phyloP scores from a whole-genome alignment of 2,329 filamentous ascomycete genomes.

The Ascocoryne sarcoides region DNA sequence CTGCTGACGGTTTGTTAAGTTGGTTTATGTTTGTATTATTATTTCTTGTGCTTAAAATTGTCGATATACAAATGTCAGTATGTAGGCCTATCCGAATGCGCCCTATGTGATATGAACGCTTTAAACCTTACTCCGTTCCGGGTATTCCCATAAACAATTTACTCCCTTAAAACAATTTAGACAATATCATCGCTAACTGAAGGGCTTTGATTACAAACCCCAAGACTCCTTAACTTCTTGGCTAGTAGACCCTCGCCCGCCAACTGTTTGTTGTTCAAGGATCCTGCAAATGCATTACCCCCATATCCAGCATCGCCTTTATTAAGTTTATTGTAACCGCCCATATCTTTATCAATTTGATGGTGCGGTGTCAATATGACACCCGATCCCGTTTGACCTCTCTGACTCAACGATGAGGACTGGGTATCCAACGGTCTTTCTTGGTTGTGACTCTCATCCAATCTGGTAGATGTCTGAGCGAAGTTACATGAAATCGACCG shows the following conservation, averaged over 20 bases:
- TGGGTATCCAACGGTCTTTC: constrained; percentile 23
- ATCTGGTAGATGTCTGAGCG: constrained; percentile 18
- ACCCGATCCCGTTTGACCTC: constrained; percentile 27
- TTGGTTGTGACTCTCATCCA: constrained; percentile 7
- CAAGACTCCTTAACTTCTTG: constrained; percentile 49
- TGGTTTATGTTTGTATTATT: background rate
- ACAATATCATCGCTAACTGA: constrained; percentile 16
- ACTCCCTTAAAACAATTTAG: constrained; percentile 19
- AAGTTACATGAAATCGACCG: constrained; percentile 45
- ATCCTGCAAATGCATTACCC: constrained; percentile 40
- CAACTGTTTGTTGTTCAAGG: constrained; percentile 32
- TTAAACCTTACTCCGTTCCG: constrained; percentile 13
- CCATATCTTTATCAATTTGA: constrained; percentile 23
- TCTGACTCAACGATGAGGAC: constrained; percentile 27
- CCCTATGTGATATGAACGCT: background rate
- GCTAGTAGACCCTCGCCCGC: constrained; percentile 60
- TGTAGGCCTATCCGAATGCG: background rate
- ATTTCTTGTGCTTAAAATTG: background rate
- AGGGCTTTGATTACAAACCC: constrained; percentile 14
- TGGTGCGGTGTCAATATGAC: too few species aligned
- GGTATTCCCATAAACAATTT: constrained; percentile 21
- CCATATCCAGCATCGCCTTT: constrained; percentile 58
- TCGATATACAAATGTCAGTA: background rate
- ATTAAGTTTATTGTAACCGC: constrained; percentile 56
- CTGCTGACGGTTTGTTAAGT: background rate